Percentiles rank a stretch among this genome's conserved stretches.
These are phyloP conservation scores for Podaxis carcinomalis DNA, from an alignment of 768 basidiomycete species.

Conservation along the genomic window DNA sequence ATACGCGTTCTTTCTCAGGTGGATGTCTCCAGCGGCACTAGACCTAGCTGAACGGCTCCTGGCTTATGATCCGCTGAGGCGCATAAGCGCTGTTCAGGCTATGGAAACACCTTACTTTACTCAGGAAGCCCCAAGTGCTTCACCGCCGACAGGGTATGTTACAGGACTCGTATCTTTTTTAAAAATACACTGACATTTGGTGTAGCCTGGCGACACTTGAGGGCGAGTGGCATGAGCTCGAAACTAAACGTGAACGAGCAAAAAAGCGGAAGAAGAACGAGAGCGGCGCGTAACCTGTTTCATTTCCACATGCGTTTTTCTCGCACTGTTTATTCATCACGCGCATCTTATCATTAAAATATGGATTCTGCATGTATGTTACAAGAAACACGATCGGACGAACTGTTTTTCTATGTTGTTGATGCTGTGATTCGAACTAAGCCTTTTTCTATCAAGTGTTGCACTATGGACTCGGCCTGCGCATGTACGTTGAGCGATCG, in stretches of 20 bases:
- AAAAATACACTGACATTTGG: conserved; percentile 1
- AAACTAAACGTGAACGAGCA: conserved; percentile 88
- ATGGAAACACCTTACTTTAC: conserved; percentile 82
- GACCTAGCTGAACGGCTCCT: conserved; percentile 85
- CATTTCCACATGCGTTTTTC: not conserved
- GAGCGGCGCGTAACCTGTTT: conserved; percentile 16
- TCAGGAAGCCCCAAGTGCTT: conserved; percentile 69
- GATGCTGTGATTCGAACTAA: conserved; percentile 41
- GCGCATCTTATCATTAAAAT: conserved; percentile 10
- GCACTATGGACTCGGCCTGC: conserved; percentile 85
- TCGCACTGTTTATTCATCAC: not conserved
- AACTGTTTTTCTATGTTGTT: conserved; percentile 15
- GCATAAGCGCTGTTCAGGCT: conserved; percentile 77
- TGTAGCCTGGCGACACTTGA: conserved; percentile 71
- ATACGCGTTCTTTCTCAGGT: conserved; percentile 41
- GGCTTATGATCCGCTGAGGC: conserved; percentile 71
- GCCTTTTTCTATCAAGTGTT: conserved; percentile 70
- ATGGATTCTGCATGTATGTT: conserved; percentile 12
- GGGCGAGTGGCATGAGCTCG: conserved; percentile 98
- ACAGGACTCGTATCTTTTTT: conserved; percentile 7
- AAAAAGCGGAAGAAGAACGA: conserved; percentile 73
- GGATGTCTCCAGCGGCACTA: conserved; percentile 81
- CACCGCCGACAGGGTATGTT: conserved; percentile 75
- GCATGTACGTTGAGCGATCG: not conserved
- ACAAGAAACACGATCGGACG: conserved; percentile 4